Evolutionary conservation across 1,284 basidiomycete genomes (phyloP).

Genomic region (Naganishia albida): DNA sequence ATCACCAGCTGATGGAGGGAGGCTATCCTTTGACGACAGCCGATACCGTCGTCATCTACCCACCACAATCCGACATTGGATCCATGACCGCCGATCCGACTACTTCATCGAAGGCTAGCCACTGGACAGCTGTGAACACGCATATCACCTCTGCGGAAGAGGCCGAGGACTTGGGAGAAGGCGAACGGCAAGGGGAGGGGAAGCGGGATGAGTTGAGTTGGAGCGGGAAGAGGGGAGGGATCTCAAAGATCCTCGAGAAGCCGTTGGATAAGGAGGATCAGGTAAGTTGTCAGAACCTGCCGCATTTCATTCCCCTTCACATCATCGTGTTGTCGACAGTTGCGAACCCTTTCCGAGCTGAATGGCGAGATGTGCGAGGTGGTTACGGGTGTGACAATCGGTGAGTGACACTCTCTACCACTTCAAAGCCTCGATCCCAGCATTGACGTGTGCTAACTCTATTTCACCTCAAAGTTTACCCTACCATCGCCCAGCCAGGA

Average conservation of each 20-base stretch:
- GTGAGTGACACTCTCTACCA: constrained; percentile 55
- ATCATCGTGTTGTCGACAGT: constrained; percentile 31
- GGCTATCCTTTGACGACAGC: constrained; percentile 58
- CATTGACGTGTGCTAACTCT: constrained; percentile 1
- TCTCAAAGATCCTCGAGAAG: constrained; percentile 71
- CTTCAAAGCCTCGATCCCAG: too few relatives aligned
- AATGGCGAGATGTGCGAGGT: constrained; percentile 84
- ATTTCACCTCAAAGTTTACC: constrained; percentile 63
- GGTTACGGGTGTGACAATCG: constrained; percentile 82
- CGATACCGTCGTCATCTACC: constrained; percentile 86
- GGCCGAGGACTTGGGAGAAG: constrained; percentile 32
- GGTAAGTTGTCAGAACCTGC: constrained; percentile 35
- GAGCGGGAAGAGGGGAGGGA: constrained; percentile 43
- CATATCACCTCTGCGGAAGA: constrained; percentile 20
- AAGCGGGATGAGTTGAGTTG: constrained; percentile 39
- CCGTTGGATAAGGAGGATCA: constrained; percentile 79
- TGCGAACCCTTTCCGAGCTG: constrained; percentile 82
- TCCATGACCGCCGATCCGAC: constrained; percentile 59
- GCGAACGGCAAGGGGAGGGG: constrained; percentile 60
- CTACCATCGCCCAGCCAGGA: constrained; percentile 78
- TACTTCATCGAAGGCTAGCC: constrained; percentile 46
- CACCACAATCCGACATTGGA: constrained; percentile 61
- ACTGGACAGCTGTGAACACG: constrained; percentile 10
- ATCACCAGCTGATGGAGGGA: background rate
- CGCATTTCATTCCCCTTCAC: background rate